A percentile compares a stretch with the other conserved stretches of the same genome.
Evolutionary conservation across 1,284 basidiomycete genomes (phyloP).

Genomic region (Heterobasidion occidentale): DNA sequence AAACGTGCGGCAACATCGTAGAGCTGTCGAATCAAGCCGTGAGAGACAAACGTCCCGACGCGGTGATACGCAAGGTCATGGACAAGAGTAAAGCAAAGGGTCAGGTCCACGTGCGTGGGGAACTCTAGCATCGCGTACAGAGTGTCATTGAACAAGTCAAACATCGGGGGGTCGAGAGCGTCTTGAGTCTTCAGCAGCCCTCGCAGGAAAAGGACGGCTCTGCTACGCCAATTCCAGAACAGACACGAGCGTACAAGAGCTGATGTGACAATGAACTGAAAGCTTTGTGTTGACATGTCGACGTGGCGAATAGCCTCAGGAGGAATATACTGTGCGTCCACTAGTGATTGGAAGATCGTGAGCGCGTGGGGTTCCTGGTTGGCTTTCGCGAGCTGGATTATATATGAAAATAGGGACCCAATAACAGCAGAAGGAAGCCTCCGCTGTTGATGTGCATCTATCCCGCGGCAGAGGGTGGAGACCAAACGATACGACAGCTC

Average conservation of each 20-base stretch:
- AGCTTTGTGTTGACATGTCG: constrained; percentile 8
- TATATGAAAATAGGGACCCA: constrained; percentile 5
- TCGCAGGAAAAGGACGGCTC: constrained; percentile 5
- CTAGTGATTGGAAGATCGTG: constrained; percentile 8
- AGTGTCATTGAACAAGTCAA: constrained; percentile 8
- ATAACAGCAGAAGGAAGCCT: not conserved
- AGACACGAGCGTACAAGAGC: constrained; percentile 12
- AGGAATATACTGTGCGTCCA: constrained; percentile 9
- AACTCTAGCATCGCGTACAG: constrained; percentile 11
- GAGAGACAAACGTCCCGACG: constrained; percentile 9
- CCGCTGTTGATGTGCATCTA: not conserved
- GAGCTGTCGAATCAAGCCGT: constrained; percentile 16
- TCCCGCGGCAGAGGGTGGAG: not conserved
- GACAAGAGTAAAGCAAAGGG: constrained; percentile 7
- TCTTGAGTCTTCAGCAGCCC: not conserved
- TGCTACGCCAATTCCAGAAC: constrained; percentile 10
- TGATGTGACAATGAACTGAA: constrained; percentile 9
- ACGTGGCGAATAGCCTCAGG: constrained; percentile 11
- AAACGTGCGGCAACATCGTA: constrained; percentile 16
- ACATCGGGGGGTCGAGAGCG: not conserved
- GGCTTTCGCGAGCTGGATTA: constrained; percentile 3
- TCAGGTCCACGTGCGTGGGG: constrained; percentile 12
- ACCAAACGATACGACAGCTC: not conserved
- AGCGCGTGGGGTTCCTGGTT: constrained; percentile 3
- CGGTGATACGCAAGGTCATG: constrained; percentile 8